phyloP scores from a whole-genome alignment of 352 stramenopile species.

The Globisporangium sylvaticum region DNA sequence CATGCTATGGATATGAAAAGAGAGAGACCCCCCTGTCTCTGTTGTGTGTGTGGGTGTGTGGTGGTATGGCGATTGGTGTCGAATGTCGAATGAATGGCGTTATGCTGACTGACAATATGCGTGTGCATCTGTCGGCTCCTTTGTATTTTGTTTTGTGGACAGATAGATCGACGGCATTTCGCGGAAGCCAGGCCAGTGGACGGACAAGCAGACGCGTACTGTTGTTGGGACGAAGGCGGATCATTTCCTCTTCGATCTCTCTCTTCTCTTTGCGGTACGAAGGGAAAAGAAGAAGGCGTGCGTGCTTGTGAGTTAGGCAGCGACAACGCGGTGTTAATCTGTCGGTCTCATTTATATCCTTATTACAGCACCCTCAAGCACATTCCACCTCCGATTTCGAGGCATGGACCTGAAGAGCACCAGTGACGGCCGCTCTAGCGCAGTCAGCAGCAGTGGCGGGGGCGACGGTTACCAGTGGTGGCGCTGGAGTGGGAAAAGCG shows the following conservation, averaged over 20 bases:
- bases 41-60: not conserved
- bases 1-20: not conserved
- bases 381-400: not conserved
- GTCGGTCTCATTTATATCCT: not conserved
- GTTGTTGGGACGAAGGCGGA: not conserved
- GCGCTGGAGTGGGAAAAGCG: constrained; percentile 78
- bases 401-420: constrained; percentile 5
- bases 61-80: not conserved
- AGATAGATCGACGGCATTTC: not conserved
- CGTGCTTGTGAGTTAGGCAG: not conserved
- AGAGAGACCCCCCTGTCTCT: not conserved
- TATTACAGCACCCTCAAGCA: not conserved
- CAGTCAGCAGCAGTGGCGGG: constrained; percentile 15
- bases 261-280: not conserved
- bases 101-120: not conserved
- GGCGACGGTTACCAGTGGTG: constrained; percentile 45
- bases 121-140: not conserved
- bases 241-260: not conserved
- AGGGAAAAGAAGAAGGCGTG: not conserved
- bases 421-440: constrained; percentile 31
- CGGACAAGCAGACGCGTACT: not conserved
- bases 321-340: not conserved
- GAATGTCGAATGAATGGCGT: not conserved
- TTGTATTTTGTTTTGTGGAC: not conserved
- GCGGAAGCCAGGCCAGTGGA: not conserved